A percentile compares a stretch with the other conserved stretches of the same genome.
Conservation (phyloP, 331 rosid genomes). For the Quercus tomentella region DNA sequence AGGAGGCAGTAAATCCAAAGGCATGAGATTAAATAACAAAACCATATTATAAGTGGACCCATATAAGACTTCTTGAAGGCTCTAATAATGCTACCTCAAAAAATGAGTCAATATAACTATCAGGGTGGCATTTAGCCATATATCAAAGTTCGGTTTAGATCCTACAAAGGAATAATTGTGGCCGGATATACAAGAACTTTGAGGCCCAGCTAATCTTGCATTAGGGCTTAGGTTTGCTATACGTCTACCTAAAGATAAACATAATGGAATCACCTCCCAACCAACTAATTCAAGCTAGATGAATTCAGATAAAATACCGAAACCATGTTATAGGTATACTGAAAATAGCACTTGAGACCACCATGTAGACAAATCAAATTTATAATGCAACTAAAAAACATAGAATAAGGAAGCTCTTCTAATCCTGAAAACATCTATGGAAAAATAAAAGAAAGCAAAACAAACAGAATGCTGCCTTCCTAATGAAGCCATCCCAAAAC, state of each 20-base stretch:
- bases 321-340: not conserved
- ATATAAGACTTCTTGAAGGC: not conserved
- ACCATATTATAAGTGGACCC: no score
- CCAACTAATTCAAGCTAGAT: not conserved
- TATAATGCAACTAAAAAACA: not conserved
- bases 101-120: not conserved
- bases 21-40: not conserved
- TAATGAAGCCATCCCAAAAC: not conserved
- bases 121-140: not conserved
- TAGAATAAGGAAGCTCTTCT: not conserved
- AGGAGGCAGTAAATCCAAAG: not conserved
- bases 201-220: not conserved
- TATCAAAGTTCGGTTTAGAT: not conserved
- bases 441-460: not conserved
- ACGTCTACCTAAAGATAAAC: not conserved
- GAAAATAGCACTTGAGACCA: no score
- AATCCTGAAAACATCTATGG: not conserved
- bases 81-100: not conserved
- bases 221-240: not conserved
- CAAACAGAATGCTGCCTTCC: not conserved
- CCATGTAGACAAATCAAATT: not conserved
- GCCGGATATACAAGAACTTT: not conserved
- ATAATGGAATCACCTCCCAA: not conserved
- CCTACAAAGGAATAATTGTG: not conserved
- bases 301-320: not conserved